phyloP scores from a whole-genome alignment of 129 eudicot genomes.

The Sambucus nigra region DNA sequence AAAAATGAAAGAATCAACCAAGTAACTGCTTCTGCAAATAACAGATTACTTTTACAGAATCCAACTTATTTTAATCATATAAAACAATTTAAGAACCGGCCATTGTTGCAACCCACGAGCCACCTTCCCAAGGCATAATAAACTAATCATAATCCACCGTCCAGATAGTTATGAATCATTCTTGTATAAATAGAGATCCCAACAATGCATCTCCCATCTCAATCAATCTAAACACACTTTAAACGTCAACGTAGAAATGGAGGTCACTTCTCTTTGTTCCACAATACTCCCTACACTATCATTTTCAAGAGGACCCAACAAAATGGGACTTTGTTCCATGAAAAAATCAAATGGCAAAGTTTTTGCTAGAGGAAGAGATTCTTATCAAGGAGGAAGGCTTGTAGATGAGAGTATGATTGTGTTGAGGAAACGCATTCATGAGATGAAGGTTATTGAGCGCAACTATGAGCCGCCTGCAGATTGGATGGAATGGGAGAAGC shows the following conservation, averaged over 20 bases:
- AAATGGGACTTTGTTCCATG: not conserved
- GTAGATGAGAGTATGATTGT: slow-evolving; percentile 18
- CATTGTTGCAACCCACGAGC: not conserved
- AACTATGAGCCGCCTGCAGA: slow-evolving; percentile 15
- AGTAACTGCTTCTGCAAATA: too few relatives aligned
- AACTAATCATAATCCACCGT: not conserved
- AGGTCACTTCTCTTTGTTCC: slow-evolving; percentile 10
- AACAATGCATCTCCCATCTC: too few relatives aligned
- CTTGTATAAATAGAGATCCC: not conserved
- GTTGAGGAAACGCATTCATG: slow-evolving; percentile 14
- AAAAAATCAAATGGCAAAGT: not conserved
- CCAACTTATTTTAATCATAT: too few relatives aligned
- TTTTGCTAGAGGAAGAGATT: not conserved
- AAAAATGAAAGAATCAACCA: too few relatives aligned
- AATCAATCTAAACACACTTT: not conserved
- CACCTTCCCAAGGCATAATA: not conserved
- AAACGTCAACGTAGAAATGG: not conserved
- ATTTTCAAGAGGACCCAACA: not conserved
- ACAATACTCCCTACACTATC: not conserved
- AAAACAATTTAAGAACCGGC: not conserved
- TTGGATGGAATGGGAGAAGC: slow-evolving; percentile 27
- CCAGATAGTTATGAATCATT: not conserved
- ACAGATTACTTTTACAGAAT: too few relatives aligned
- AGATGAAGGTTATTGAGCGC: slow-evolving; percentile 12
- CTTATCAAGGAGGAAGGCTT: not conserved